Percentiles rank a stretch among this genome's conserved stretches.
Evolutionary conservation across 2,329 filamentous ascomycete genomes (phyloP).

Genomic region (Domatiomyces catenatus): DNA sequence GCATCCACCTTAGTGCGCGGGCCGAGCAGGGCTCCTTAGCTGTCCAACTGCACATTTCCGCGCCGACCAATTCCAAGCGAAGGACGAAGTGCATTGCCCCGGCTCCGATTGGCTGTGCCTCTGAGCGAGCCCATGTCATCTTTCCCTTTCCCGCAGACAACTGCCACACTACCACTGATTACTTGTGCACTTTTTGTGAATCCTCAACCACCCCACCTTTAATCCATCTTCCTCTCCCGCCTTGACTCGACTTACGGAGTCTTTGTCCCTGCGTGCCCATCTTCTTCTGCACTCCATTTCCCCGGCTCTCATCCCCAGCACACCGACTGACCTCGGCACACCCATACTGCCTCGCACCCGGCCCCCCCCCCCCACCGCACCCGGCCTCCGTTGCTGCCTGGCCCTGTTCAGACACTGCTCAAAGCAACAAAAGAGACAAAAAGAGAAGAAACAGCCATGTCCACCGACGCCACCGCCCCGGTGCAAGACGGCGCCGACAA

Average conservation of each 20-base stretch:
- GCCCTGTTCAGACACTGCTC: no score
- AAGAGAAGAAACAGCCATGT: not conserved
- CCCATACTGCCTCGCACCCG: no score
- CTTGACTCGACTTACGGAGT: no score
- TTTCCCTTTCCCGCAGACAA: not conserved
- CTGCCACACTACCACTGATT: not conserved
- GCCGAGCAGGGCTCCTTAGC: not conserved
- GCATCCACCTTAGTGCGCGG: not conserved
- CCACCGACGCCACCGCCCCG: not conserved
- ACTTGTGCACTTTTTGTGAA: not conserved
- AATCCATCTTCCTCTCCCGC: not conserved
- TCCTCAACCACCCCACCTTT: not conserved
- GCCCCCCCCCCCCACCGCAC: not conserved
- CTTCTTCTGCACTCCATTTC: no score
- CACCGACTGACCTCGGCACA: no score
- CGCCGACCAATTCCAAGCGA: not conserved
- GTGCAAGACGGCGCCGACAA: not conserved
- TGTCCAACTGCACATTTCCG: not conserved
- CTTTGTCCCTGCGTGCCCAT: no score
- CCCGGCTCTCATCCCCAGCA: no score
- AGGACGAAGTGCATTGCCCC: constrained; percentile 3
- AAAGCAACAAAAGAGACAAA: not conserved
- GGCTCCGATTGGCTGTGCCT: constrained; percentile 14
- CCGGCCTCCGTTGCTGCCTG: not conserved
- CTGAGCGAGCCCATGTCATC: not conserved